Evolutionary conservation across 2,329 filamentous ascomycete species (phyloP).

Genomic region (Blumeriella jaapii): DNA sequence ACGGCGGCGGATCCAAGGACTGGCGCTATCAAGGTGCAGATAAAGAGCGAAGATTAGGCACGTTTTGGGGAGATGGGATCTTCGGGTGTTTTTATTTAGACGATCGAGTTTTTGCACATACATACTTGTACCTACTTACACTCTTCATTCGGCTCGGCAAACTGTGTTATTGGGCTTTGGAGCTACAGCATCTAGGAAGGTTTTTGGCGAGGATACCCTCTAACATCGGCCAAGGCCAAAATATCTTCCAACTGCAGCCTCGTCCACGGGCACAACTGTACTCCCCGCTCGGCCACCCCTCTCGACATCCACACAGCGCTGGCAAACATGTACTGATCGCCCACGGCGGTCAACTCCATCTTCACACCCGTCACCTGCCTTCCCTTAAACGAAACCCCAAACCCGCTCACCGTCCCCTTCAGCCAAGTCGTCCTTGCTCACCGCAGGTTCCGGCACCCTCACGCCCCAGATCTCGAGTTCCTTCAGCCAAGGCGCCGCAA

Average conservation of each 20-base stretch:
- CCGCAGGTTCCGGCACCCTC: constrained; percentile 11
- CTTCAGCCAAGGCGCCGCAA: constrained; percentile 60
- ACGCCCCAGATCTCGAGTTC: constrained; percentile 59
- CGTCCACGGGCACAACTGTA: too few species aligned
- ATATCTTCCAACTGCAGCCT: constrained; percentile 19
- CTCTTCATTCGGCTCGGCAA: too few species aligned
- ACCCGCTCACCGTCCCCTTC: constrained; percentile 15
- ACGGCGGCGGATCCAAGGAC: constrained; percentile 80
- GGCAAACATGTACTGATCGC: constrained; percentile 23
- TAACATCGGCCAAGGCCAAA: constrained; percentile 19
- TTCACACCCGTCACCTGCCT: constrained; percentile 19
- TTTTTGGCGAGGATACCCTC: too few species aligned
- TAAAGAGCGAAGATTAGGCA: constrained; percentile 51
- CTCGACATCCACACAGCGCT: constrained; percentile 13
- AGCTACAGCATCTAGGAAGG: too few species aligned
- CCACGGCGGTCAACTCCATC: constrained; percentile 23
- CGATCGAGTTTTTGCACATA: too few species aligned
- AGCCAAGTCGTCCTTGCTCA: constrained; percentile 10
- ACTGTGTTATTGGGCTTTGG: too few species aligned
- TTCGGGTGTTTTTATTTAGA: too few species aligned
- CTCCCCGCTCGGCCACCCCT: constrained; percentile 6
- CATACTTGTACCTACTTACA: too few species aligned
- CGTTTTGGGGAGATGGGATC: constrained; percentile 4
- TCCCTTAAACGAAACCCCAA: constrained; percentile 19
- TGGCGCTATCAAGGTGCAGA: constrained; percentile 96